Percentiles rank a stretch among this genome's conserved stretches.
These are phyloP conservation scores for Gryganskiella cystojenkinii DNA, from an alignment of 192 early-diverging fungal species.

Conservation along the genomic window DNA sequence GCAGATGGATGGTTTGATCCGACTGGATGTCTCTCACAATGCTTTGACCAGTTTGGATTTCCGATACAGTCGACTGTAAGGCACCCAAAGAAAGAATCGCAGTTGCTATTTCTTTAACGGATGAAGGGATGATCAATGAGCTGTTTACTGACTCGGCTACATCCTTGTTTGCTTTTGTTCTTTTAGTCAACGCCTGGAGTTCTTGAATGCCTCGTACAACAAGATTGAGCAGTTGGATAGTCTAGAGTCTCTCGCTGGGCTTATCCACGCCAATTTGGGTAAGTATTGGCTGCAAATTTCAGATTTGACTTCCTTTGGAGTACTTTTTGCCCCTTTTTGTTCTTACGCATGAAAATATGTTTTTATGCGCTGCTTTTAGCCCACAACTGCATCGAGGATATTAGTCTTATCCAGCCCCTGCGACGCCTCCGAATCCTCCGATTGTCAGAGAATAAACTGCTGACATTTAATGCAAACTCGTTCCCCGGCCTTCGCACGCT, in stretches of 20 bases:
- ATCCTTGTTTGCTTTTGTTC: conserved; percentile 9
- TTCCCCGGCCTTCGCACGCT: conserved; percentile 57
- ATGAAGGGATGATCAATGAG: no score
- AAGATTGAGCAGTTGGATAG: conserved; percentile 53
- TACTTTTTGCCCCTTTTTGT: no score
- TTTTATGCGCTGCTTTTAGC: conserved; percentile 20
- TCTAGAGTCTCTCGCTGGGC: conserved; percentile 41
- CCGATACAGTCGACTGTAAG: conserved; percentile 49
- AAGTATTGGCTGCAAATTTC: background rate
- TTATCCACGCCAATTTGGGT: conserved; percentile 57
- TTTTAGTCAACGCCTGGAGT: conserved; percentile 51
- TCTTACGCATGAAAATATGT: no score
- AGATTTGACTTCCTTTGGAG: no score
- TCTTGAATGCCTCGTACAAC: conserved; percentile 57
- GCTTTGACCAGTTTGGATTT: conserved; percentile 45
- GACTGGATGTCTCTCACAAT: conserved; percentile 53
- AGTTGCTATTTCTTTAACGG: background rate
- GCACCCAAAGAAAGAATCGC: background rate
- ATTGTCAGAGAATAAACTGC: conserved; percentile 55
- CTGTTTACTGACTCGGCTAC: no score
- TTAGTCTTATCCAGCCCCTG: conserved; percentile 50
- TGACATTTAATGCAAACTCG: conserved; percentile 43
- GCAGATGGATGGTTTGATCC: conserved; percentile 49
- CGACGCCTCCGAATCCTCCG: conserved; percentile 43
- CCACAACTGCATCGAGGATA: conserved; percentile 56